Base-by-base conservation (phyloP, 345 rosid species). In the Bruguiera gymnorhiza region DNA sequence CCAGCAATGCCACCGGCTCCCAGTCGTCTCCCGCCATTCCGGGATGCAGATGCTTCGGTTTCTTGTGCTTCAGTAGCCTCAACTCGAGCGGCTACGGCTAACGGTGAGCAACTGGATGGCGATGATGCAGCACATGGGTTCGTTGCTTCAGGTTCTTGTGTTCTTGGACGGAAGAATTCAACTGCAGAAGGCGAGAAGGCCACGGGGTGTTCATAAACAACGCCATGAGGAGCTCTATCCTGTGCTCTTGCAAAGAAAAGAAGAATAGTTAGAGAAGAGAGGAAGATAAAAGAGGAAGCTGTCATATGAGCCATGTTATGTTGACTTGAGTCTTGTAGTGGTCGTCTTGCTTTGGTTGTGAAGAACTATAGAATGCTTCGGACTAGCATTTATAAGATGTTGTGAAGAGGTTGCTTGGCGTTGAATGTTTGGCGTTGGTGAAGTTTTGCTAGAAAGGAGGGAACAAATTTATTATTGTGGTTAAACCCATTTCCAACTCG, bases 201-300 rank as follows among this genome's bases (percentile, higher is more conserved):
- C 70, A 66, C 34, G 1, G 97, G 99, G 8, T 51, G 83, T 77
- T 88, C 91, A 48, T 86, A 69, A 61, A 69, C 84, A 0, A 95
- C 77, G 2, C 99, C 99, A 62, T 95, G 99, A 62, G 97, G 99
- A 69, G 97, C 96, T 81, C 99, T 83, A 26, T 70, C 91, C 73
- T 92, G 88, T 20, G 88, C 93, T 63, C 51, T 64, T 31, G 85
- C 81, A 2, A 76, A 32, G 67, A 74, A 77, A 24, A 83, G 61
- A 66, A 55, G 59, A 55, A 84, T 32, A 63, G 84, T 6, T 24
- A 80, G 27, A 75, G 76, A 63, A 59, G 77, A 79, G 63, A 78
- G 34, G 59, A 83, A 10, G 21, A 72, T 77, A 69, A 67, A 78
- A 36, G 50, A 74, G 62, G 81, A 5, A 64, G 82, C 6, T 48